Conservation (phyloP, 108 stramenopile genomes). For the Chaetoceros tenuissimus region DNA sequence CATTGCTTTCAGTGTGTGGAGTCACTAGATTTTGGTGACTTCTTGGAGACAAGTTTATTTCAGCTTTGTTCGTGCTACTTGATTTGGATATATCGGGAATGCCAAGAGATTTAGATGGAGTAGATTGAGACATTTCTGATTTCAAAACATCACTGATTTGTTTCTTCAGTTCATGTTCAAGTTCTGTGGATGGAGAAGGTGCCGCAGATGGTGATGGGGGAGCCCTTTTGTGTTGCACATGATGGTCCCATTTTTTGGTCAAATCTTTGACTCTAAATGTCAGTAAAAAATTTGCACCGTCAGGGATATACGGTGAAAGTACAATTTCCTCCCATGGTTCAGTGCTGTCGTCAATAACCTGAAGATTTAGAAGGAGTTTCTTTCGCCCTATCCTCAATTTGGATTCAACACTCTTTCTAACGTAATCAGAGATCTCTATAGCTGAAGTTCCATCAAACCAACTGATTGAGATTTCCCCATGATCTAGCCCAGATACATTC, state of each 20-base stretch:
- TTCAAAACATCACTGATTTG: not conserved
- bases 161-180: not conserved
- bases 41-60: not conserved
- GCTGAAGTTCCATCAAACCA: constrained; percentile 80
- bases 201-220: constrained; percentile 79
- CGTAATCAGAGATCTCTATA: constrained; percentile 63
- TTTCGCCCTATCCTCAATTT: constrained; percentile 7
- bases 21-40: not conserved
- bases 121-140: not conserved
- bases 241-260: constrained; percentile 1
- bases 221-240: constrained; percentile 22
- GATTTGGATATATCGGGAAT: not conserved
- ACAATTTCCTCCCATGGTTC: constrained; percentile 75
- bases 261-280: constrained; percentile 24
- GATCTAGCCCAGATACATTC: constrained; percentile 19
- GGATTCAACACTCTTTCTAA: constrained; percentile 42
- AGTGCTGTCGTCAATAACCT: constrained; percentile 55
- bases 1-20: not conserved
- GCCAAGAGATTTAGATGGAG: not conserved
- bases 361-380: constrained; percentile 50
- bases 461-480: constrained; percentile 56
- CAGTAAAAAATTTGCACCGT: constrained; percentile 58
- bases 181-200: constrained; percentile 41
- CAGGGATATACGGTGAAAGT: constrained; percentile 67
- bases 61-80: not conserved